phyloP scores from a whole-genome alignment of 441 rosid genomes.

The Gossypium aridum region DNA sequence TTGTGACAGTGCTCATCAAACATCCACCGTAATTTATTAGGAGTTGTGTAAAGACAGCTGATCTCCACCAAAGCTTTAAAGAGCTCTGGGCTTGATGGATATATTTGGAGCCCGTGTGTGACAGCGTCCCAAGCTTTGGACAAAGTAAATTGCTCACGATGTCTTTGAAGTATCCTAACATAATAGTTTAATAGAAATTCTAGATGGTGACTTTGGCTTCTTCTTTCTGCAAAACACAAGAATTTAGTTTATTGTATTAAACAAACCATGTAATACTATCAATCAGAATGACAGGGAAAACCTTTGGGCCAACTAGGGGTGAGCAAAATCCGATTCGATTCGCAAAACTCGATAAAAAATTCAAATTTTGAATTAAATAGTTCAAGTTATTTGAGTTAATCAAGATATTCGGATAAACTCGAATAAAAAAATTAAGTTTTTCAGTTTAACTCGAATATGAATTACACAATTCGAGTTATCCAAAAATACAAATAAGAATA shows the following conservation, averaged over 20 bases:
- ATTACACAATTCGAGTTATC: too few species aligned
- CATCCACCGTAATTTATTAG: conserved; percentile 65
- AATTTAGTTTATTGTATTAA: conserved; percentile 11
- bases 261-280: conserved; percentile 3
- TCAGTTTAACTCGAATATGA: too few species aligned
- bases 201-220: conserved; percentile 61
- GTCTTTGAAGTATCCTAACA: conserved; percentile 65
- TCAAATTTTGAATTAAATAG: too few species aligned
- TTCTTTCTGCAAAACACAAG: conserved; percentile 56
- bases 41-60: conserved; percentile 66
- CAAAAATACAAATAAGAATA: too few species aligned
- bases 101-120: conserved; percentile 62
- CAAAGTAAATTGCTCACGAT: conserved; percentile 46
- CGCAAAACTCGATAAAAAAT: too few species aligned
- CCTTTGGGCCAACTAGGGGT: too few species aligned
- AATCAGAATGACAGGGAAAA: background rate
- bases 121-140: conserved; percentile 67
- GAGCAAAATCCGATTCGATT: too few species aligned
- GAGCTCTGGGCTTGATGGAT: conserved; percentile 71
- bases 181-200: conserved; percentile 54
- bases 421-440: too few species aligned
- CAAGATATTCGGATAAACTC: too few species aligned
- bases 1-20: conserved; percentile 66
- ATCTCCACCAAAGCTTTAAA: conserved; percentile 55
- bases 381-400: too few species aligned